phyloP scores from a whole-genome alignment of 2,329 filamentous ascomycete species.

The Colletotrichum tanaceti region DNA sequence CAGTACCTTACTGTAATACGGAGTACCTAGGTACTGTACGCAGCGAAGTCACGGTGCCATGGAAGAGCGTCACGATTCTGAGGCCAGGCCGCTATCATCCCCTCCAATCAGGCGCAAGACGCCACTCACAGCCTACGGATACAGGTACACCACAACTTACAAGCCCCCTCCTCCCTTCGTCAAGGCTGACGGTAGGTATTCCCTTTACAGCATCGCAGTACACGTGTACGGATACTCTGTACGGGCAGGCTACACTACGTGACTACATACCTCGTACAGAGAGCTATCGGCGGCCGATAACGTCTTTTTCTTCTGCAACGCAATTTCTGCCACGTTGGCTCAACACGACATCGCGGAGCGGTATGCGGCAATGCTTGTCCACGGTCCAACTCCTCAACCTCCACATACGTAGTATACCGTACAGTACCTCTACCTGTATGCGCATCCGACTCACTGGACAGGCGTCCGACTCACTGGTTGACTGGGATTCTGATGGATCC shows the following conservation, averaged over 20 bases:
- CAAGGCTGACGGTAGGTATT: conserved; percentile 16
- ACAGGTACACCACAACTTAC: too few relatives aligned
- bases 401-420: too few relatives aligned
- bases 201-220: conserved; percentile 3
- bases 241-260: too few relatives aligned
- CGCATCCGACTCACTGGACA: conserved; percentile 13
- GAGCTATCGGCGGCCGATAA: conserved; percentile 8
- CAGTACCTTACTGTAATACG: too few relatives aligned
- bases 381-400: conserved; percentile 3
- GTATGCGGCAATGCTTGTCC: neutral
- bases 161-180: too few relatives aligned
- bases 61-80: neutral
- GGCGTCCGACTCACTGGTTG: conserved; percentile 21
- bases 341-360: neutral
- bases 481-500: conserved; percentile 6
- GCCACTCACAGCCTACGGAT: too few relatives aligned
- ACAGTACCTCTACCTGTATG: too few relatives aligned
- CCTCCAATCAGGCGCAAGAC: conserved; percentile 25
- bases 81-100: conserved; percentile 3
- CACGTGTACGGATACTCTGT: neutral
- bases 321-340: conserved; percentile 23
- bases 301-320: conserved; percentile 19
- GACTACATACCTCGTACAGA: too few relatives aligned
- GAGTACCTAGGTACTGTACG: neutral
- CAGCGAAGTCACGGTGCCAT: conserved; percentile 25